Conservation (phyloP, 2,329 filamentous ascomycete species). For the Epichloe coenophiala region DNA sequence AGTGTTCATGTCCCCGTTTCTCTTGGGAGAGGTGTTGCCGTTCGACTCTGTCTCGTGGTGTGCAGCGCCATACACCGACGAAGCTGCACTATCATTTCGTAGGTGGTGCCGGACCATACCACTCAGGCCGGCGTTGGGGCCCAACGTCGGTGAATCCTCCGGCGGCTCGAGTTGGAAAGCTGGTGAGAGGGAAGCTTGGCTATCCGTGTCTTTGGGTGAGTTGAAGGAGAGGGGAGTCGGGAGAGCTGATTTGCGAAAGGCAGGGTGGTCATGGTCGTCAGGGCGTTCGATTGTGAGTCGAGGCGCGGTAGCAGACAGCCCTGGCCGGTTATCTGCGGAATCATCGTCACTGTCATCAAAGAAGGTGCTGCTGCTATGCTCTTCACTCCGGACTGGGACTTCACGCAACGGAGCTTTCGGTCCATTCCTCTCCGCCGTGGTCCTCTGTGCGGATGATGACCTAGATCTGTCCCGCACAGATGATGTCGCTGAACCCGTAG, state of each 20-base stretch:
- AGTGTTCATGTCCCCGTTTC: background rate
- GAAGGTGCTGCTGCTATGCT: constrained; percentile 23
- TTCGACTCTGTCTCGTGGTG: constrained; percentile 15
- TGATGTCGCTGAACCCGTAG: constrained; percentile 32
- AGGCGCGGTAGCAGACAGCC: constrained; percentile 14
- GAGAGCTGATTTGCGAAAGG: constrained; percentile 32
- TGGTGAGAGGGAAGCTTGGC: constrained; percentile 11
- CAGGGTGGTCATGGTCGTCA: constrained; percentile 40
- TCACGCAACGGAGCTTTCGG: constrained; percentile 13
- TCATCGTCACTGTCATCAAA: constrained; percentile 31
- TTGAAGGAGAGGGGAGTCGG: constrained; percentile 28
- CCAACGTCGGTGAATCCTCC: constrained; percentile 67
- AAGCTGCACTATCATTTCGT: constrained; percentile 65
- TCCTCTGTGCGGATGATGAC: constrained; percentile 31
- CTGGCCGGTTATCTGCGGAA: constrained; percentile 7
- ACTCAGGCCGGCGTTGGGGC: constrained; percentile 55
- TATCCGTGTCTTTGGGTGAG: constrained; percentile 15
- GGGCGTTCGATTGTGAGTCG: constrained; percentile 31
- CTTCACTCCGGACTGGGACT: constrained; percentile 20
- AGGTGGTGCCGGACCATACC: constrained; percentile 77
- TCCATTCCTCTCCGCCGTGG: constrained; percentile 20
- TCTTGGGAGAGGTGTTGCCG: background rate
- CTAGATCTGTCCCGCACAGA: constrained; percentile 27
- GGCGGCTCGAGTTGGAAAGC: constrained; percentile 13
- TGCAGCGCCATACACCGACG: constrained; percentile 56